Percentiles rank a stretch among this genome's conserved stretches.
phyloP scores from a whole-genome alignment of 345 rosid species.

The Alliaria petiolata region DNA sequence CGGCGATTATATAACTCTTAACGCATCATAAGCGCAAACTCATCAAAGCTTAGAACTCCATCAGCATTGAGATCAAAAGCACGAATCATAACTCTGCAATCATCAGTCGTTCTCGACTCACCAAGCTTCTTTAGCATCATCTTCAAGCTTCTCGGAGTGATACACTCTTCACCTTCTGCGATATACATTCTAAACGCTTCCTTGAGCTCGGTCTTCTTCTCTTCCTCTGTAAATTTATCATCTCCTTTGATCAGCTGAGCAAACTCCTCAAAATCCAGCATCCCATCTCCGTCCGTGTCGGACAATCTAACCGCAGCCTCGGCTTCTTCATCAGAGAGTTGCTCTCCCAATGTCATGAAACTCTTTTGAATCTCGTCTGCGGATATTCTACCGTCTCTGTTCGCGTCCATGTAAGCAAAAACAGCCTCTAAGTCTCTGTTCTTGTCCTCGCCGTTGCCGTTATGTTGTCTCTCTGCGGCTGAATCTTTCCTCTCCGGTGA shows the following conservation, averaged over 20 bases:
- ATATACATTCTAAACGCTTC: conserved; percentile 63
- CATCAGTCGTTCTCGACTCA: conserved; percentile 43
- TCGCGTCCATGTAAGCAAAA: conserved; percentile 54
- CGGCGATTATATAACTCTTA: not conserved
- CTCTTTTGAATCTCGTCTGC: conserved; percentile 49
- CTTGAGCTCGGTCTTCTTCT: conserved; percentile 37
- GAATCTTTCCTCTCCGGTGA: conserved; percentile 13
- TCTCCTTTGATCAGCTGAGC: conserved; percentile 39
- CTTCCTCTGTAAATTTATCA: conserved; percentile 37
- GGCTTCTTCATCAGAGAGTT: conserved; percentile 49
- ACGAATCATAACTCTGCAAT: conserved; percentile 58
- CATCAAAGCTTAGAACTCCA: conserved; percentile 66
- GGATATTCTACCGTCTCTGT: conserved; percentile 59
- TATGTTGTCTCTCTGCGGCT: not conserved
- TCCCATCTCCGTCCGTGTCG: conserved; percentile 61
- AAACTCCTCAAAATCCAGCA: conserved; percentile 55
- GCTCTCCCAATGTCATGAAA: conserved; percentile 43
- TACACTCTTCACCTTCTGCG: conserved; percentile 49
- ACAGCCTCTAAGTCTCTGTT: conserved; percentile 34
- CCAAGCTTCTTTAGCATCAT: conserved; percentile 56
- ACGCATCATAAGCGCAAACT: conserved; percentile 68
- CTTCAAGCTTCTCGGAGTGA: conserved; percentile 56
- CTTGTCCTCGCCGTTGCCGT: not conserved
- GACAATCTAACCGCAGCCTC: conserved; percentile 44
- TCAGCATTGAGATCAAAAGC: conserved; percentile 66